phyloP scores from a whole-genome alignment of 495 filamentous ascomycete genomes.

The Penicillium roqueforti region DNA sequence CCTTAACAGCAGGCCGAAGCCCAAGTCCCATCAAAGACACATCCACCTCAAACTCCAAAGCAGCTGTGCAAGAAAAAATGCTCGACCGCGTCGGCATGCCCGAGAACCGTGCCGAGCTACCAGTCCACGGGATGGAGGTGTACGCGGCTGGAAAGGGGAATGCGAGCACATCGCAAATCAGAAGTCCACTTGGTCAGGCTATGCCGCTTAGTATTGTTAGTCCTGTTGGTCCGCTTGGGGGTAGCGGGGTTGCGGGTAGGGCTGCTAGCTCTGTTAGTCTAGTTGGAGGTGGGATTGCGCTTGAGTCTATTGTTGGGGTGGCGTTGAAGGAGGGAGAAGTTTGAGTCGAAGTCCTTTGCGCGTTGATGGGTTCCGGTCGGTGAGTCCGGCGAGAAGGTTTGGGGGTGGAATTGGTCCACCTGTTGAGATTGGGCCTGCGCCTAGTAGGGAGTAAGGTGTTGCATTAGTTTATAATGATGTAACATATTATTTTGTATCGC shows the following conservation, averaged over 20 bases:
- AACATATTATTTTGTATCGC: background rate
- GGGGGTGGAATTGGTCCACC: background rate
- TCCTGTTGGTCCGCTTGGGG: background rate
- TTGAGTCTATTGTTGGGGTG: background rate
- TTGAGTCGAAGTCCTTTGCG: background rate
- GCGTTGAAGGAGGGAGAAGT: background rate
- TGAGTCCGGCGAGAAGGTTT: background rate
- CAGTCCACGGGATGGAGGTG: slow-evolving; percentile 16
- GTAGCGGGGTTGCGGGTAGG: background rate
- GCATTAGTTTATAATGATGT: background rate
- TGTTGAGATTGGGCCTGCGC: slow-evolving; percentile 9
- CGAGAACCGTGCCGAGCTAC: slow-evolving; percentile 19
- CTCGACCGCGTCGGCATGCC: slow-evolving; percentile 16
- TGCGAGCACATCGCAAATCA: background rate
- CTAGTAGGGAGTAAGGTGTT: background rate
- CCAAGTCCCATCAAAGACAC: background rate
- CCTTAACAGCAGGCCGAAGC: slow-evolving; percentile 8
- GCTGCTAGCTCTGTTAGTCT: slow-evolving; percentile 1
- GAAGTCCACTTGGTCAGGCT: background rate
- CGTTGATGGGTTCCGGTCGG: background rate
- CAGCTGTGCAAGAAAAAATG: slow-evolving; percentile 24
- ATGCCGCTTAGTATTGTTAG: background rate
- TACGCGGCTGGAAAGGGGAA: background rate
- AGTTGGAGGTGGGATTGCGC: background rate
- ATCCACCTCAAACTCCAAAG: background rate